Evolutionary conservation across 2,329 filamentous ascomycete genomes (phyloP), one percentile per base, ranked within the genome.

Genomic region (Cordyceps javanica): DNA sequence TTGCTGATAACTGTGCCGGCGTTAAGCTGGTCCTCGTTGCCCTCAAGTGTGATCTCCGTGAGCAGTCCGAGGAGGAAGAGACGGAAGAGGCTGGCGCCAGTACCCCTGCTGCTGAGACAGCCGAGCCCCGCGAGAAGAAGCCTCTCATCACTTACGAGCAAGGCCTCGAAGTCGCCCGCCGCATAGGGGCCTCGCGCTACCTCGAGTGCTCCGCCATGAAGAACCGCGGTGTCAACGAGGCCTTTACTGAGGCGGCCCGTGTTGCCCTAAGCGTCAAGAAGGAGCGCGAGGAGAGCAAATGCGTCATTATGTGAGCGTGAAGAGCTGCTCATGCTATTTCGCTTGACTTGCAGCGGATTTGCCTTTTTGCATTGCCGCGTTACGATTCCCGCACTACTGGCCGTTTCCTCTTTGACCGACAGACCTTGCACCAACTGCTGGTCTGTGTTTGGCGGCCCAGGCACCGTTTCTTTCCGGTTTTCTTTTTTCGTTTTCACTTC

Each of bases 171-270:
- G 92, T 96, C 42, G 93, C 93, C 39, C 86, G 93, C 69, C 87
- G 89, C 72, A 96, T 97, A 74, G 89, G 91, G 66, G 94, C 94
- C 7, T 81, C 96, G 69, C 86, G 95, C 69, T 99, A 99, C 72
- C 83, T 99, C 57, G 94, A 99, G 80, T 99, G 94, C 79, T 97
- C 94, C 38, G 94, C 94, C 58, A 97, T 97, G 86, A 88, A 92
- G 75, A 99, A 99, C 75, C 85, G 94, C 52, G 94, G 94, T 60
- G 95, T 99, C 69, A 97, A 97, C 74, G 94, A 99, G 75, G 94
- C 94, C 44, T 99, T 99, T 69, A 97, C 94, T 41, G 94, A 99
- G 77, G 94, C 94, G 41, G 93, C 94, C 25, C 88, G 95, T 67
- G 94, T 99, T 36, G 94, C 94, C 14, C 79, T 99, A 57, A 85